A percentile compares a stretch with the other conserved stretches of the same genome.
Conservation (phyloP, 176 grass and related monocot species). For the Alloteropsis semialata region DNA sequence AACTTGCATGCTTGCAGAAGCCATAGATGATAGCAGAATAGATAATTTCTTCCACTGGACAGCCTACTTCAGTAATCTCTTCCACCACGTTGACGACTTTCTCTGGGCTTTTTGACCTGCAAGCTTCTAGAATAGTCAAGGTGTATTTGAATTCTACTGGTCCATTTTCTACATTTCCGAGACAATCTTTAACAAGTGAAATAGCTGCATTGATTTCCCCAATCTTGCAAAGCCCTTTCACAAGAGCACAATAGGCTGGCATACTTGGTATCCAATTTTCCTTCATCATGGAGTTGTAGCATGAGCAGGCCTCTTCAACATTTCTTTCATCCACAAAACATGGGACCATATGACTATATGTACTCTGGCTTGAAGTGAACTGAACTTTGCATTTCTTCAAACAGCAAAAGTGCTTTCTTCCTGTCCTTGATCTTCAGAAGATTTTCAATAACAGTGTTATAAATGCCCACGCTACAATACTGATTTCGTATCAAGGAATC, state of each 20-base stretch:
- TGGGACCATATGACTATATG: constrained; percentile 70
- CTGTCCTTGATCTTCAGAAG: constrained; percentile 64
- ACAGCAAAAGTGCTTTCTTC: constrained; percentile 51
- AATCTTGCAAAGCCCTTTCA: constrained; percentile 79
- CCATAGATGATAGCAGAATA: constrained; percentile 86
- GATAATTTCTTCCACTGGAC: constrained; percentile 64
- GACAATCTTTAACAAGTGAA: constrained; percentile 74
- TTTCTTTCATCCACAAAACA: constrained; percentile 82
- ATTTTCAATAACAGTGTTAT: constrained; percentile 73
- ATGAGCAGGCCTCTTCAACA: constrained; percentile 75
- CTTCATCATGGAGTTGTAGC: constrained; percentile 76
- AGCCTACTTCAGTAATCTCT: constrained; percentile 79
- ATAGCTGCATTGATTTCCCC: constrained; percentile 67
- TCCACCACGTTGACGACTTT: constrained; percentile 67
- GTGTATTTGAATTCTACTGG: constrained; percentile 96
- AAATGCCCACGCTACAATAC: constrained; percentile 54
- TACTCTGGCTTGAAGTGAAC: constrained; percentile 52
- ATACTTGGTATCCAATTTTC: constrained; percentile 58
- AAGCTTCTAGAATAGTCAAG: constrained; percentile 73
- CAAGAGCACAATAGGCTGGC: constrained; percentile 69
- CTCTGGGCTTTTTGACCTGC: constrained; percentile 64
- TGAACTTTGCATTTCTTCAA: constrained; percentile 65
- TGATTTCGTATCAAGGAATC: constrained; percentile 55
- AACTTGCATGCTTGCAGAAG: constrained; percentile 93
- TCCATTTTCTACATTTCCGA: constrained; percentile 79